Evolutionary conservation across 805 yeast species (phyloP), one percentile per base, ranked within the genome.

Genomic region (Yamadazyma paraphyllophila): DNA sequence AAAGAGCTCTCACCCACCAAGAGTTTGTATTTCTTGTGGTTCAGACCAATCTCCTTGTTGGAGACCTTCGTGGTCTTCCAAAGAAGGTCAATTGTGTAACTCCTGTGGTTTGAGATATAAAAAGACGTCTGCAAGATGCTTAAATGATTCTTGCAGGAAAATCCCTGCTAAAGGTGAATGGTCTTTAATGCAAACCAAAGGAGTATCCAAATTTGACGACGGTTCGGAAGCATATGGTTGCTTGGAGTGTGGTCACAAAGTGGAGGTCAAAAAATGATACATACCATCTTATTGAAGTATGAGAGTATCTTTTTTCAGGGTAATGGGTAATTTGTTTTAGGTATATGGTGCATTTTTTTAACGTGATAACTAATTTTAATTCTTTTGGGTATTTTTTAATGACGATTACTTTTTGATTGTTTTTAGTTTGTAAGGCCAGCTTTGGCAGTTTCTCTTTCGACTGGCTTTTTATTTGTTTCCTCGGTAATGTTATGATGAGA

Each of bases 81-180:
- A 82, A 53, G 89, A 86, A 50, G 98, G 97, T n/a, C 98, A 91
- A 69, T 76, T 92, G 54, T 92, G 99, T 72, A 92, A 92, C 62
- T 88, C 97, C 1, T 92, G 99, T 67, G 99, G 99, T 1, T 73
- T 92, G 57, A 76, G 99, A 53, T 92, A 88, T 70, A 91, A 94
- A 66, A 92, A 92, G 69, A 91, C 97, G 0, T 87, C 88, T 24
- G 96, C 96, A 2, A 78, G 97, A 59, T 92, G 99, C 67, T 71
- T 86, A 41, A 85, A 87, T 55, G 66, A 74, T 2, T 60, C 67
- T 14, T 92, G 99, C 69, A 79, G 85, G 53, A 81, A 92, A 58
- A 90, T 92, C 49, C 99, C 99, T 4, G 96, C 97, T 15, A 91
- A 92, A 67, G 92, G 97, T 50, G 98, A 92, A 67, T 86, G 97